Conservation (phyloP, 208 protist species). For the Leishmania amazonensis region DNA sequence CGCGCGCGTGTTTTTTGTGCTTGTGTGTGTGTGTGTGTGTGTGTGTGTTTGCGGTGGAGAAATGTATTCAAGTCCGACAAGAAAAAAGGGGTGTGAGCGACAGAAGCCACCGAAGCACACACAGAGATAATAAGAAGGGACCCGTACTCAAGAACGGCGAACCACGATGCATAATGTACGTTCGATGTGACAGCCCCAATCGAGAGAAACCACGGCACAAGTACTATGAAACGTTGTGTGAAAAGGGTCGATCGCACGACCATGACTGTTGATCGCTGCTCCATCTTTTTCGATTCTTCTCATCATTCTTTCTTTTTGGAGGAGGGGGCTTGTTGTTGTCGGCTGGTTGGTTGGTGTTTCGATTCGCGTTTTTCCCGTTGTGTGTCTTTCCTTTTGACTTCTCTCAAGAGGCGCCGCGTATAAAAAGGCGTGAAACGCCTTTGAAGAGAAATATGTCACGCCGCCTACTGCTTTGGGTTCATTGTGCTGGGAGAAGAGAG, state of each 20-base stretch:
- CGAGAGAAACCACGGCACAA: background rate
- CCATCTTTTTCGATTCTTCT: background rate
- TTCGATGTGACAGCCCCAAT: background rate
- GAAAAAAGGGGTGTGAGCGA: background rate
- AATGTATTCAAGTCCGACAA: background rate
- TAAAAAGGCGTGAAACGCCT: background rate
- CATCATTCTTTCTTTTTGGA: background rate
- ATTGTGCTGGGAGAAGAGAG: background rate
- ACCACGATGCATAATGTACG: background rate
- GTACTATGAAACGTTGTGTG: background rate
- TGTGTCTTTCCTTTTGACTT: background rate
- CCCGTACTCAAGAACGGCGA: background rate
- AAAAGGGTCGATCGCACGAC: background rate
- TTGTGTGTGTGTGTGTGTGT: too few species aligned
- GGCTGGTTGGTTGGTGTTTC: background rate
- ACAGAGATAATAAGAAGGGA: background rate
- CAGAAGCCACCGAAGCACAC: background rate
- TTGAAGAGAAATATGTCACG: background rate
- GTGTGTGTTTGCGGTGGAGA: background rate
- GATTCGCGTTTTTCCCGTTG: background rate
- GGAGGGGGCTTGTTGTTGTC: background rate
- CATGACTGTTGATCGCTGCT: background rate
- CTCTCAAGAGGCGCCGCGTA: background rate
- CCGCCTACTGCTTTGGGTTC: background rate
- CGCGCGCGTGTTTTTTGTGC: background rate